These are phyloP conservation scores for Diplocarpon rosae DNA, from an alignment of 2,329 filamentous ascomycete genomes.

Conservation along the genomic window DNA sequence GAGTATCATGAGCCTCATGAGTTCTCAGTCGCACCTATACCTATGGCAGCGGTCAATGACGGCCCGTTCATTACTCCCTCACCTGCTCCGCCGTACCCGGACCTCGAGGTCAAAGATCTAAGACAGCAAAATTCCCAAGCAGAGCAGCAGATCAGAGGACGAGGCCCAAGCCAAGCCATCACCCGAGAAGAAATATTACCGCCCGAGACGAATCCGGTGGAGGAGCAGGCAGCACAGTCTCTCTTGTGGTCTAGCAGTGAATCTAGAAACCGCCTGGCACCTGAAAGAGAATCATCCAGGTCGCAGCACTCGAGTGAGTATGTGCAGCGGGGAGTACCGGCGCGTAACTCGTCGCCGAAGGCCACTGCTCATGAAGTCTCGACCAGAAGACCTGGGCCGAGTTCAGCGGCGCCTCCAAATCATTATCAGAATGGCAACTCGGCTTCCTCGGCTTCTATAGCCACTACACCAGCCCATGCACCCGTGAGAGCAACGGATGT, in stretches of 20 bases:
- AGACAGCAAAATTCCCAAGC: not conserved
- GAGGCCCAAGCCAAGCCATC: not conserved
- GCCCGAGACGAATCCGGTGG: not conserved
- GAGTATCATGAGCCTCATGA: not conserved
- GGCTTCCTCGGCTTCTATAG: not conserved
- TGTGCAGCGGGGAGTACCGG: not conserved
- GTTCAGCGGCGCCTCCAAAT: not conserved
- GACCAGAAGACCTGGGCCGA: not conserved
- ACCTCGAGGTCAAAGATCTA: too few relatives aligned
- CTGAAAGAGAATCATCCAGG: not conserved
- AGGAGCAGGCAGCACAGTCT: not conserved
- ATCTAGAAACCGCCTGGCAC: not conserved
- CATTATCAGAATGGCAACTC: not conserved
- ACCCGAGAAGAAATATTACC: not conserved
- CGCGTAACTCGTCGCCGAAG: not conserved
- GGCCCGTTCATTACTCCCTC: not conserved
- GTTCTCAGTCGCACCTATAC: not conserved
- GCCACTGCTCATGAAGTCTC: not conserved
- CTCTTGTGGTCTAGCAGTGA: conserved; percentile 4
- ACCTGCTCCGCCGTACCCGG: not conserved
- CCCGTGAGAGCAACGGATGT: too few relatives aligned
- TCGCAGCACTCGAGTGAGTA: conserved; percentile 3
- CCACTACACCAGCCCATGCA: not conserved
- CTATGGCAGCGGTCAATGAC: too few relatives aligned
- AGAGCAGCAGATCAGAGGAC: not conserved